Percentiles rank a stretch among this genome's conserved stretches.
These are phyloP conservation scores for Talaromyces pinophilus DNA, from an alignment of 2,329 filamentous ascomycete genomes.

Conservation along the genomic window DNA sequence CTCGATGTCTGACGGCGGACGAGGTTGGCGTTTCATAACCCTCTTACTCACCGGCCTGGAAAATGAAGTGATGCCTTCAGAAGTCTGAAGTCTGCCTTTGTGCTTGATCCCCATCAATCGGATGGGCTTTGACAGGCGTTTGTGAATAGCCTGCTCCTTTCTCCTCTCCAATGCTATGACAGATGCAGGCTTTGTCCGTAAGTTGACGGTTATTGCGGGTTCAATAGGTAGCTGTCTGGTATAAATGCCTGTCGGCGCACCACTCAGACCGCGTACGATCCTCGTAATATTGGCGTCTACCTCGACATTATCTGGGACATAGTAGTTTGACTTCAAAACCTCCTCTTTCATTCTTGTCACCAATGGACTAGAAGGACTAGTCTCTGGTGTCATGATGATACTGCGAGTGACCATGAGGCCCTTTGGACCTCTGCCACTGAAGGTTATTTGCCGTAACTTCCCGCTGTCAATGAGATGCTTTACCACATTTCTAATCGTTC, in stretches of 20 bases:
- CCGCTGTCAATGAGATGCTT: constrained; percentile 53
- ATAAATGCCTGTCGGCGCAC: constrained; percentile 13
- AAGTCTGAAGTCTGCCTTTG: constrained; percentile 23
- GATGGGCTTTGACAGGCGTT: constrained; percentile 28
- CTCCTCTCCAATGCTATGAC: constrained; percentile 34
- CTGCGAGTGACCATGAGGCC: constrained; percentile 53
- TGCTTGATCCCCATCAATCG: constrained; percentile 37
- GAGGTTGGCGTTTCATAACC: not conserved
- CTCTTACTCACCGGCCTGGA: constrained; percentile 27
- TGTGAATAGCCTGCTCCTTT: constrained; percentile 31
- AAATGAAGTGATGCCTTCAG: constrained; percentile 32
- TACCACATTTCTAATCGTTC: constrained; percentile 54
- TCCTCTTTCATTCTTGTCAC: constrained; percentile 53
- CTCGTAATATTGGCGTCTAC: constrained; percentile 40
- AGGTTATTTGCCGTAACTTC: constrained; percentile 55
- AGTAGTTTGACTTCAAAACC: constrained; percentile 51
- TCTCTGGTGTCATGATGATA: constrained; percentile 52
- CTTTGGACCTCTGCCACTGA: constrained; percentile 52
- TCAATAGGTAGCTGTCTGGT: constrained; percentile 32
- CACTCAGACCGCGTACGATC: constrained; percentile 23
- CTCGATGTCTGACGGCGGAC: not conserved
- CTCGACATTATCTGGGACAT: constrained; percentile 48
- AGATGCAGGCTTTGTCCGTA: constrained; percentile 40
- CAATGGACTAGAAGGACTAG: constrained; percentile 48
- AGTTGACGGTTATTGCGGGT: constrained; percentile 36